These are phyloP conservation scores for Calonectria multiphialidica DNA, from an alignment of 2,329 filamentous ascomycete species.

Conservation along the genomic window DNA sequence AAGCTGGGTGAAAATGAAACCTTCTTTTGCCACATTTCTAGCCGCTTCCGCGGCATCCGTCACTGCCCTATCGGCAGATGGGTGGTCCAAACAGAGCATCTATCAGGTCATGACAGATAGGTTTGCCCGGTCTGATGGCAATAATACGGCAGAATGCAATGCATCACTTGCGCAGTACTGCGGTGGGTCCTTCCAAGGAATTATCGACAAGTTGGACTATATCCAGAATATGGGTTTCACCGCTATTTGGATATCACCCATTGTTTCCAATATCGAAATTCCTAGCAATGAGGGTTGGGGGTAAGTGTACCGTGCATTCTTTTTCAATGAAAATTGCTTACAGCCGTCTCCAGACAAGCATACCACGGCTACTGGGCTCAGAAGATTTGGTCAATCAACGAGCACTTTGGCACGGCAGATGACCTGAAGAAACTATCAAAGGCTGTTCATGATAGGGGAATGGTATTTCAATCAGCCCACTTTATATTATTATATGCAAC, in stretches of 20 bases:
- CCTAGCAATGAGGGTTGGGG: conserved; percentile 10
- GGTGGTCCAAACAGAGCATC: conserved; percentile 29
- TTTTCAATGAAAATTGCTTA: neutral
- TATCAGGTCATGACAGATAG: conserved; percentile 31
- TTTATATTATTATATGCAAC: neutral
- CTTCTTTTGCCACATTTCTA: neutral
- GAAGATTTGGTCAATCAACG: conserved; percentile 29
- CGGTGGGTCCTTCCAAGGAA: conserved; percentile 26
- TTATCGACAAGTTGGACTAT: conserved; percentile 30
- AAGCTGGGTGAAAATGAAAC: conserved; percentile 17
- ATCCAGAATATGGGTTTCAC: conserved; percentile 33
- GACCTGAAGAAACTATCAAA: conserved; percentile 29
- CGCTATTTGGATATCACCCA: conserved; percentile 31
- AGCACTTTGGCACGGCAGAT: conserved; percentile 24
- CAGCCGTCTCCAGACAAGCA: conserved; percentile 14
- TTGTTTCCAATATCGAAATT: conserved; percentile 30
- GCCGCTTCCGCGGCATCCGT: conserved; percentile 1
- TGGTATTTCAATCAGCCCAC: neutral
- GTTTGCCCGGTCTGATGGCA: conserved; percentile 27
- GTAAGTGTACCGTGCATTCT: conserved; percentile 5
- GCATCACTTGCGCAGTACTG: conserved; percentile 22
- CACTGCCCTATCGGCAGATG: conserved; percentile 18
- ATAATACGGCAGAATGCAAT: conserved; percentile 18
- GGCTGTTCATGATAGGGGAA: conserved; percentile 27
- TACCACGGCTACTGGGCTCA: conserved; percentile 33